phyloP scores from a whole-genome alignment of 169 alveolate species.

The Cryptosporidium felis region DNA sequence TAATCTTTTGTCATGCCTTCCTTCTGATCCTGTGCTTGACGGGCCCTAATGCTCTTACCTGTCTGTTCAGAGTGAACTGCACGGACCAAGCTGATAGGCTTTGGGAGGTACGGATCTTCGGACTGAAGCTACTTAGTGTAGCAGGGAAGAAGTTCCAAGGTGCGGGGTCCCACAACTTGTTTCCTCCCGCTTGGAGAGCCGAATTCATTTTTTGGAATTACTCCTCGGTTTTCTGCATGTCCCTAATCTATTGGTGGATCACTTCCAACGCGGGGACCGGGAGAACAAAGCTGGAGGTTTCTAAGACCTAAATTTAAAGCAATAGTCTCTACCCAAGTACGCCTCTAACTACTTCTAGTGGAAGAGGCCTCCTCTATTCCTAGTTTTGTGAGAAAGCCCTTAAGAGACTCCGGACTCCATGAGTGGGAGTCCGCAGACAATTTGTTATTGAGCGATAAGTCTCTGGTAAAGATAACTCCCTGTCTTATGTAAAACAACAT shows the following conservation, averaged over 20 bases:
- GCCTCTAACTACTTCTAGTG: too few species aligned
- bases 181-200: conserved; percentile 26
- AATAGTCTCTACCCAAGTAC: too few species aligned
- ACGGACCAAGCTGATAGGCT: background rate
- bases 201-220: conserved; percentile 61
- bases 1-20: conserved; percentile 15
- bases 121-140: background rate
- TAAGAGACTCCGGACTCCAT: conserved; percentile 24
- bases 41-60: conserved; percentile 50
- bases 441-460: background rate
- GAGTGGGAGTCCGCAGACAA: background rate
- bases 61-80: conserved; percentile 66
- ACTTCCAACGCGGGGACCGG: background rate
- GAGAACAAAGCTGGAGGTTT: background rate
- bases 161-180: conserved; percentile 32
- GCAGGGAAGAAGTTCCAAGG: conserved; percentile 54
- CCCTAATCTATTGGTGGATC: conserved; percentile 60
- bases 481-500: conserved; percentile 10
- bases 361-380: conserved; percentile 6
- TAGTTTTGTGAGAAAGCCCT: background rate
- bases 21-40: background rate
- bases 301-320: background rate
- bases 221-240: conserved; percentile 9
- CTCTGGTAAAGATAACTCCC: background rate
- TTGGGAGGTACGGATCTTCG: background rate